Conservation (phyloP, 106 monocot species). For the Dioscorea alata region DNA sequence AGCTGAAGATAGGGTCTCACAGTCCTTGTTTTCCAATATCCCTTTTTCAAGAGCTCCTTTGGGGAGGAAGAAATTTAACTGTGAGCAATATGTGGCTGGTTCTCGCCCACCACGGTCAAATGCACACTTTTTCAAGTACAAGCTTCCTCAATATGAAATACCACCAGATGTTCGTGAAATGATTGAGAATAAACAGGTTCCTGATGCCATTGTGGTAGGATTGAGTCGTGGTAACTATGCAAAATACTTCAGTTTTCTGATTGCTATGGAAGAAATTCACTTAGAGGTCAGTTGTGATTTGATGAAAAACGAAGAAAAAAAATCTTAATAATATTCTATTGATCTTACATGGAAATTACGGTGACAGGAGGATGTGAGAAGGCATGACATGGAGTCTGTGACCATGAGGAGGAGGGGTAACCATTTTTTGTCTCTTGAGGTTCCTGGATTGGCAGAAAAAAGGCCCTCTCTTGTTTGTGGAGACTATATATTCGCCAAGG, state of each 20-base stretch:
- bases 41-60: conserved; percentile 48
- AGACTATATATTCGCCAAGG: conserved; percentile 62
- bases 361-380: conserved; percentile 72
- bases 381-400: conserved; percentile 72
- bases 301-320: background rate
- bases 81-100: conserved; percentile 53
- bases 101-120: conserved; percentile 33
- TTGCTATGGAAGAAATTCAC: conserved; percentile 90
- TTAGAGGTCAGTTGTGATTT: conserved; percentile 50
- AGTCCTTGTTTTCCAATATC: conserved; percentile 49
- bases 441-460: conserved; percentile 87
- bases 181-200: conserved; percentile 48
- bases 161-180: conserved; percentile 55
- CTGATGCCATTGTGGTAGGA: conserved; percentile 53
- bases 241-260: conserved; percentile 56
- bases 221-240: conserved; percentile 49
- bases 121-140: conserved; percentile 17
- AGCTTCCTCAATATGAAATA: conserved; percentile 52
- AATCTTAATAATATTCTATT: no score
- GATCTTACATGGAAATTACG: background rate
- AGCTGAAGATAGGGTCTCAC: conserved; percentile 79
- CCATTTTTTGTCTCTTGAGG: conserved; percentile 67
- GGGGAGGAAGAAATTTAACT: conserved; percentile 31
- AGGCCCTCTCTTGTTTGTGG: conserved; percentile 87
- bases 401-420: conserved; percentile 59